These are phyloP conservation scores for Suhomyces sp. DNA, from an alignment of 805 yeast genomes.

Conservation along the genomic window DNA sequence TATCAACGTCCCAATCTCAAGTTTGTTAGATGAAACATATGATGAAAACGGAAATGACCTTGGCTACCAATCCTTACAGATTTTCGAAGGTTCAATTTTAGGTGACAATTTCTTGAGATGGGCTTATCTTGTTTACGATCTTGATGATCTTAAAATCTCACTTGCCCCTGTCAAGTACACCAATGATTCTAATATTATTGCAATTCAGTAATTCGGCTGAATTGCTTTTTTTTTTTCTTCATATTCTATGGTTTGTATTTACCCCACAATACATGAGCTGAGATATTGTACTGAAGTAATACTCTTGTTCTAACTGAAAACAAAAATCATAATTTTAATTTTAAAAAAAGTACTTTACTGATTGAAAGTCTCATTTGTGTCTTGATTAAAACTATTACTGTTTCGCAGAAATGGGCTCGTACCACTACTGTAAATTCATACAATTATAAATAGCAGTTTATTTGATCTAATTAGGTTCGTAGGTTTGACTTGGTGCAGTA, in stretches of 20 bases:
- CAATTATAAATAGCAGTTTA: neutral
- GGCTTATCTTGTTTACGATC: slow-evolving; percentile 24
- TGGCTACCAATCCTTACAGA: neutral
- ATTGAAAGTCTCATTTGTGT: neutral
- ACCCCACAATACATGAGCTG: neutral
- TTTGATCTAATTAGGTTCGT: neutral
- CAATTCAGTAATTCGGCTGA: neutral
- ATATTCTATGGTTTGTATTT: neutral
- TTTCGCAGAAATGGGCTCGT: neutral
- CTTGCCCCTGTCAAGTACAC: slow-evolving; percentile 22
- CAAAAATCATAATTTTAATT: too few species aligned
- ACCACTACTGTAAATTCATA: neutral
- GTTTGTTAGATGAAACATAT: slow-evolving; percentile 19
- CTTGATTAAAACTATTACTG: too few species aligned
- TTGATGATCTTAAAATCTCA: slow-evolving; percentile 21
- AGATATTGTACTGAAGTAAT: too few species aligned
- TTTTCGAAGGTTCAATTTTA: slow-evolving; percentile 10
- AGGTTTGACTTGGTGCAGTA: neutral
- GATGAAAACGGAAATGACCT: neutral
- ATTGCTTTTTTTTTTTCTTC: neutral
- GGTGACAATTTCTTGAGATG: slow-evolving; percentile 27
- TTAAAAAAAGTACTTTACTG: too few species aligned
- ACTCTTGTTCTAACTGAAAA: too few species aligned
- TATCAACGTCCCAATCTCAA: slow-evolving; percentile 47
- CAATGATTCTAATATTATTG: slow-evolving; percentile 4